Conservation (phyloP, 192 early-diverging fungal species). For the Hyaloraphidium curvatum region DNA sequence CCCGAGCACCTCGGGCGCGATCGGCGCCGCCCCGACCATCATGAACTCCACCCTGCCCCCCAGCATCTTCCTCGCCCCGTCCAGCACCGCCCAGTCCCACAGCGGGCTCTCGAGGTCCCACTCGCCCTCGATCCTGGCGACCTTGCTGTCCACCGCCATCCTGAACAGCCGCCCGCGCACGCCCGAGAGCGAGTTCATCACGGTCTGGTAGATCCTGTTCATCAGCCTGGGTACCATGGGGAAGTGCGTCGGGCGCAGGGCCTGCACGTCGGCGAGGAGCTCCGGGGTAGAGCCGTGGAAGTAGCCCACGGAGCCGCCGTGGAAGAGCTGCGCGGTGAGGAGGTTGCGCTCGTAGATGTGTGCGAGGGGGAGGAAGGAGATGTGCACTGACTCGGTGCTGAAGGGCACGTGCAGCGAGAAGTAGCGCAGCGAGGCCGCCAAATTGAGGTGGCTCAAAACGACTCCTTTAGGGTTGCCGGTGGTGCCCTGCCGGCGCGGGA, state of each 20-base stretch:
- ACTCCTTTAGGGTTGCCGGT: too few relatives aligned
- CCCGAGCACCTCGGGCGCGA: constrained; percentile 16
- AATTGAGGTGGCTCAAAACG: too few relatives aligned
- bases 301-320: too few relatives aligned
- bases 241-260: constrained; percentile 66
- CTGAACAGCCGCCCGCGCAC: constrained; percentile 22
- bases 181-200: constrained; percentile 18
- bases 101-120: background rate
- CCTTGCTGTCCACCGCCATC: constrained; percentile 16
- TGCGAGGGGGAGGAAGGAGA: too few relatives aligned
- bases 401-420: too few relatives aligned
- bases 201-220: constrained; percentile 73
- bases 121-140: background rate
- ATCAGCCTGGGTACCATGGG: constrained; percentile 67
- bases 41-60: constrained; percentile 3
- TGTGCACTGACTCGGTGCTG: too few relatives aligned
- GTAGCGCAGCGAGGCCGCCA: too few relatives aligned
- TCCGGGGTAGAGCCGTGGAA: too few relatives aligned
- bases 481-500: too few relatives aligned
- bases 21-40: constrained; percentile 22
- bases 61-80: constrained; percentile 9
- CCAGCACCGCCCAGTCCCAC: constrained; percentile 2
- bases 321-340: too few relatives aligned
- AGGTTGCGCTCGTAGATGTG: too few relatives aligned
- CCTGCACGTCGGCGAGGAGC: constrained; percentile 63